A percentile compares a stretch with the other conserved stretches of the same genome.
These are phyloP conservation scores for Arachnomyces sp. DNA, from an alignment of 2,329 filamentous ascomycete species.

Conservation along the genomic window DNA sequence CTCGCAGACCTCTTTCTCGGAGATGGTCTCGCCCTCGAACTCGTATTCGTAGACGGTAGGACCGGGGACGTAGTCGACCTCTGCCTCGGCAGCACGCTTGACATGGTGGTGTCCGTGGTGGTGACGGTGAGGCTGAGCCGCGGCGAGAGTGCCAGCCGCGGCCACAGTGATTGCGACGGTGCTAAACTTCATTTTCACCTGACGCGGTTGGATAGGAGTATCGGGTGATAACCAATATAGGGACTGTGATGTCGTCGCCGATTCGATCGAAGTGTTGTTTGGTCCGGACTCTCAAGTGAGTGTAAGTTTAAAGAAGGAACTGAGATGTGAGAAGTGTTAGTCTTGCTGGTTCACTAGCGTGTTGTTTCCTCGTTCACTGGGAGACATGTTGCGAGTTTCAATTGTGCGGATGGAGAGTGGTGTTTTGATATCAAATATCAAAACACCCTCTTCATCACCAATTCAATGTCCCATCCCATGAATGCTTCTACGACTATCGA, in stretches of 20 bases:
- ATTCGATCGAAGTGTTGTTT: not conserved
- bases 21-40: conserved; percentile 56
- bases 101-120: conserved; percentile 31
- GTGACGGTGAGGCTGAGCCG: conserved; percentile 35
- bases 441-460: too few species aligned
- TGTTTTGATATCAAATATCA: too few species aligned
- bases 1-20: conserved; percentile 55
- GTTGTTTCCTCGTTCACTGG: too few species aligned
- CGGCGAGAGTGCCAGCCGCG: conserved; percentile 34
- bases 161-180: conserved; percentile 32
- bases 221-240: conserved; percentile 1
- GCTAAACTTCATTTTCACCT: conserved; percentile 33
- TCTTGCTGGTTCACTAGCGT: not conserved
- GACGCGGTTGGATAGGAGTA: not conserved
- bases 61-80: conserved; percentile 48
- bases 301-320: too few species aligned
- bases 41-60: conserved; percentile 64
- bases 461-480: too few species aligned
- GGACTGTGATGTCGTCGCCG: not conserved
- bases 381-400: too few species aligned
- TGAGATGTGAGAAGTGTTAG: not conserved
- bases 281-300: too few species aligned
- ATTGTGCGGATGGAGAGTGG: too few species aligned
- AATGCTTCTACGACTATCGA: too few species aligned
- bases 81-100: conserved; percentile 34